Evolutionary conservation across 2,329 filamentous ascomycete genomes (phyloP), one percentile per base, ranked within the genome.

Genomic region (Paraphaeosphaeria sporulosa): DNA sequence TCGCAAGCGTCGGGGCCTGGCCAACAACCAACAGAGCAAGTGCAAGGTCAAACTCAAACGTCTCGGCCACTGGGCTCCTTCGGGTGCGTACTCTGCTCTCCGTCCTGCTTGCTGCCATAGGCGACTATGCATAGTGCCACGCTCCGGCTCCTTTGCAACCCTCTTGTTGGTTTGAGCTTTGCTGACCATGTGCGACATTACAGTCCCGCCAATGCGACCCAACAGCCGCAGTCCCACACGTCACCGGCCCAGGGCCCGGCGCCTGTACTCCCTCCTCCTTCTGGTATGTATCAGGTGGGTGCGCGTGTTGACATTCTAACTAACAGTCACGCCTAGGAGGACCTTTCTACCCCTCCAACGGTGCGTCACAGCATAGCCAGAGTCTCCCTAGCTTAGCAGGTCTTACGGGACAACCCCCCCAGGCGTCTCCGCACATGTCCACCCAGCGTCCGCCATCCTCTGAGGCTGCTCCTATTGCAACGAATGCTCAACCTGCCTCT

Each of bases 1-100:
- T 77, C 80, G 57, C 72, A 79, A 49, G 72, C 73, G 57, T 79
- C 84, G 34, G 84, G 85, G 59, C 76, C 83, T 47, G 80, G 81
- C 6, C 79, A 82, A 52, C 79, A 78, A 56, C 75, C 76, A 71
- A 67, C 72, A 58, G 75, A 78, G 27, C 73, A 76, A 58, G 75
- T 78, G 27, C 73, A 76, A 61, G 64, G 52, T 40, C 75, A 74
- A 63, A 69, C 66, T 34, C 76, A 77, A 60, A 63, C 67, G 25
- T 66, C 73, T 54, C 74, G 76, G 40, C 67, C 76, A 25, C 64
- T 78, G 43, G 75, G 74, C 51, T 60, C 71, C 30, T 79, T 75
- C 64, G 75, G 74, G 77, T 79, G 62, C 44, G 76, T 72, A 47
- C 21, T 61, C 52, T 53, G n/a, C 42, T 42, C 27, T 47, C 30